These are phyloP conservation scores for Penicillium bialowiezense DNA, from an alignment of 495 filamentous ascomycete species.

Conservation along the genomic window DNA sequence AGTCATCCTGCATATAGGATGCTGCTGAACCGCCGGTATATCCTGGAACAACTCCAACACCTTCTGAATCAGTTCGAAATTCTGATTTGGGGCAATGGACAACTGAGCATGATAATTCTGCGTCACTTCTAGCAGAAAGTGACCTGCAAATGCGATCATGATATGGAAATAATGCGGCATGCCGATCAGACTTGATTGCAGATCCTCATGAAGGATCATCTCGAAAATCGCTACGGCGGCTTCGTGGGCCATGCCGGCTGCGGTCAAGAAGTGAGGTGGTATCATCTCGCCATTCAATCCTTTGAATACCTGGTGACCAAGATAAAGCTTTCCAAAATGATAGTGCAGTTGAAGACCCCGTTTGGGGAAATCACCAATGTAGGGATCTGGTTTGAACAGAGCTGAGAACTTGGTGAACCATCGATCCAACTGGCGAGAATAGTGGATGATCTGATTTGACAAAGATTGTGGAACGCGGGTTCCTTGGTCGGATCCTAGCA, in stretches of 20 bases:
- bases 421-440: constrained; percentile 38
- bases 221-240: constrained; percentile 40
- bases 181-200: constrained; percentile 36
- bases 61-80: constrained; percentile 21
- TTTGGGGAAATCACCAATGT: constrained; percentile 42
- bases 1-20: constrained; percentile 29
- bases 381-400: constrained; percentile 26
- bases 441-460: constrained; percentile 31
- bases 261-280: constrained; percentile 31
- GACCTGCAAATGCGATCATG: constrained; percentile 47
- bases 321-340: constrained; percentile 45
- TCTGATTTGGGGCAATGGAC: constrained; percentile 15
- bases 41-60: constrained; percentile 22
- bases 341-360: constrained; percentile 42
- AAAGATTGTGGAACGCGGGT: constrained; percentile 30
- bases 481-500: constrained; percentile 34
- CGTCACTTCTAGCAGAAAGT: constrained; percentile 43
- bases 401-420: constrained; percentile 36
- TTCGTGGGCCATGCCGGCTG: constrained; percentile 37
- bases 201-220: constrained; percentile 38
- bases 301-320: constrained; percentile 43
- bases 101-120: constrained; percentile 23
- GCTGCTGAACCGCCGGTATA: constrained; percentile 19
- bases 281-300: constrained; percentile 33
- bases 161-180: constrained; percentile 47